Evolutionary conservation across 257 asterid genomes (phyloP).

Genomic region (Rubia yunnanensis): DNA sequence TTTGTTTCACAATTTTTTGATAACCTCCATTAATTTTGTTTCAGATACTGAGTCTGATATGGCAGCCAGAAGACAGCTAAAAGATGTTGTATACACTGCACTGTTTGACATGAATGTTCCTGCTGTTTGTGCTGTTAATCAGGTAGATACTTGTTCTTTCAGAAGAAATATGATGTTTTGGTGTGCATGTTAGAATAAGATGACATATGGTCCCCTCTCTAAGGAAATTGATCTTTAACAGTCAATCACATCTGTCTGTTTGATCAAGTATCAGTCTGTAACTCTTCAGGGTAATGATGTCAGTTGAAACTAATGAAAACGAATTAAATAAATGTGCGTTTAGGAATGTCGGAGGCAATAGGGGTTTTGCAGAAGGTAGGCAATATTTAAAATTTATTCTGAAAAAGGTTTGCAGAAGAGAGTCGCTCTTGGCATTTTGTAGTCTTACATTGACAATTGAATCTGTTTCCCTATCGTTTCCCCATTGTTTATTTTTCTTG

Average conservation of each 20-base stretch:
- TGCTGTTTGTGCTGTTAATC: conserved; percentile 92
- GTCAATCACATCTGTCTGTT: not conserved
- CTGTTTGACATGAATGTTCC: conserved; percentile 94
- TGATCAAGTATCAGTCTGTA: not conserved
- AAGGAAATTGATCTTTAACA: not conserved
- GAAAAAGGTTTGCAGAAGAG: not conserved
- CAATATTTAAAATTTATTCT: not conserved
- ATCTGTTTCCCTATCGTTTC: not conserved
- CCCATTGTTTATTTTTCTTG: not conserved
- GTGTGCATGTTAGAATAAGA: not conserved
- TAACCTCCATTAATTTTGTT: conserved; percentile 4
- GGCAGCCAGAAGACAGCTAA: conserved; percentile 67
- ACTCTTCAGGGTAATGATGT: not conserved
- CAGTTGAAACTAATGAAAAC: not conserved
- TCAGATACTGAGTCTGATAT: conserved; percentile 74
- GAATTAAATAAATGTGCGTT: not conserved
- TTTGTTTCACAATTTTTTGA: not conserved
- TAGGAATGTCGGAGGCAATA: not conserved
- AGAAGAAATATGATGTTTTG: not conserved
- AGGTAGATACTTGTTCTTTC: conserved; percentile 35
- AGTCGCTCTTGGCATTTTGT: not conserved
- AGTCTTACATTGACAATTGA: not conserved
- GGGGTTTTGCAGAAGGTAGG: not conserved
- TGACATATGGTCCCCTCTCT: not conserved
- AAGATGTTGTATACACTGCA: conserved; percentile 64